Evolutionary conservation across 1,284 basidiomycete species (phyloP), one percentile per base, ranked within the genome.

Genomic region (Lignosus rhinocerotis): DNA sequence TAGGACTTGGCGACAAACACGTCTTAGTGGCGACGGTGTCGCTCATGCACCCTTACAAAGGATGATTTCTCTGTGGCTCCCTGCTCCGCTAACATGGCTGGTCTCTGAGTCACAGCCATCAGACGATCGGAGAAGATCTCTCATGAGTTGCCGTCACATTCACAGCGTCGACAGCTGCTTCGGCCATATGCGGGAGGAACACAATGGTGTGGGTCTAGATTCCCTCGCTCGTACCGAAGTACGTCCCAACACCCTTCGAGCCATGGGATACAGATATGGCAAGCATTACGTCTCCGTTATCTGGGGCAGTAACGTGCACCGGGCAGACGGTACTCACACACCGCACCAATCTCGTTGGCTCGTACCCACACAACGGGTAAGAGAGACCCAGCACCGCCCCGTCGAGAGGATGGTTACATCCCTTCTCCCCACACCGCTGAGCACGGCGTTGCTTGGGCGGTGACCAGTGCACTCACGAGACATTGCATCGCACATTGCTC

Each of bases 321-420:
- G 41, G 19, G 41, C 0, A 11, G 10, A 16, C 19, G 41, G 41
- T 43, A 43, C 41, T 1, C 41, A 21, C n/a, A 17, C 41, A 21
- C 6, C 17, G 36, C n/a, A 39, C 25, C 43, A 6, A 45, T 30
- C 39, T 42, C 14, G 39, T 12, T 16, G 14, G 39, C n/a, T n/a
- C 8, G 21, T 30, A n/a, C 43, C 43, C 43, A 30, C 43, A 30
- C 43, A 4, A 6, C 43, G 9, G 6, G 21, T 6, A 11, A 10
- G 4, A 17, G 43, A 11, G 25, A 14, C 8, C 19, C 14, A 25
- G 21, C 5, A 30, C 43, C 10, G 11, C 21, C 25, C 43, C 6
- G 43, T 30, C 43, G 43, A 30, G 38, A 6, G 6, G 25, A 44
- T 54, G 53, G 53, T 54, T 54, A 54, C 34, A 31, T 46, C n/a